These are phyloP conservation scores for Coelastrella sp. DNA, from an alignment of 139 green algal species.

Conservation along the genomic window DNA sequence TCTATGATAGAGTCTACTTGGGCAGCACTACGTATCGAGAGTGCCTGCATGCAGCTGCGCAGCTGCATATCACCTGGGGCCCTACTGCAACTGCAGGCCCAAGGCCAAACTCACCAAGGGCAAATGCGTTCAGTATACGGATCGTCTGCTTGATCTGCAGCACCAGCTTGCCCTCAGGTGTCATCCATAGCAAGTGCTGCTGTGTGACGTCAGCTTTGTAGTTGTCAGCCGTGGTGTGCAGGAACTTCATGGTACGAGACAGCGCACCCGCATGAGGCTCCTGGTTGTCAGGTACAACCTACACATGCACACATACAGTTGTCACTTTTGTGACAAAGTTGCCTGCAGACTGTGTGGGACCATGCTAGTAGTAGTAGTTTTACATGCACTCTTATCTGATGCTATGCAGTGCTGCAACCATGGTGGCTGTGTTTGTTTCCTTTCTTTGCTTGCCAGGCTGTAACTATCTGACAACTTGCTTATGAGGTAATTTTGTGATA, in stretches of 20 bases:
- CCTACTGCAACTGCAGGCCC: neutral
- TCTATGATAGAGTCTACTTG: too few species aligned
- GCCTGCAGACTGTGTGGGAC: too few species aligned
- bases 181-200: neutral
- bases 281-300: neutral
- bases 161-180: neutral
- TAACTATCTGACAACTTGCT: too few species aligned
- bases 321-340: neutral
- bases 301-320: neutral
- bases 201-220: neutral
- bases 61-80: too few species aligned
- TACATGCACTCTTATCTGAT: too few species aligned
- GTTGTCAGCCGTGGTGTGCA: neutral
- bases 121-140: neutral
- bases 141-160: neutral
- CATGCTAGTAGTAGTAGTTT: too few species aligned
- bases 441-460: too few species aligned
- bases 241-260: neutral
- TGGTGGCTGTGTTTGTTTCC: too few species aligned
- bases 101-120: neutral
- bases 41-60: too few species aligned
- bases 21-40: too few species aligned
- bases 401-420: too few species aligned
- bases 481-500: neutral
- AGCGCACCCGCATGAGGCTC: neutral